These are phyloP conservation scores for Neurospora discreta DNA, from an alignment of 495 filamentous ascomycete genomes.

Conservation along the genomic window DNA sequence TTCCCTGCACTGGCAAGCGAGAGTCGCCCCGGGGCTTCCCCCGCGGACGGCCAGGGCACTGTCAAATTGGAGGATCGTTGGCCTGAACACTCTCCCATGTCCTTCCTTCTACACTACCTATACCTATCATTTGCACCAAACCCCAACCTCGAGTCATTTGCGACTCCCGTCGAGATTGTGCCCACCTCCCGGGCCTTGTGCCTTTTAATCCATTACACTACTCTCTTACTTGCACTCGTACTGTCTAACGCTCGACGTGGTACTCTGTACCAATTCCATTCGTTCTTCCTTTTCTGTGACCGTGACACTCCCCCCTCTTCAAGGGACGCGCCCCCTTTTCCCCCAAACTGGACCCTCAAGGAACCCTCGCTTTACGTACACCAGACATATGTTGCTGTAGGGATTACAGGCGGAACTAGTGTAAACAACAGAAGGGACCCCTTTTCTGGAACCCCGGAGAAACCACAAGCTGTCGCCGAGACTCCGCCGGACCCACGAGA, in stretches of 20 bases:
- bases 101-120: no score
- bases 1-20: neutral
- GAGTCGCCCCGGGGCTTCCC: neutral
- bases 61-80: neutral
- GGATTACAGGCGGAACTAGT: neutral
- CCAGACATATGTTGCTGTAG: neutral
- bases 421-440: neutral
- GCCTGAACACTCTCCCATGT: neutral
- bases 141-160: neutral
- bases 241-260: constrained; percentile 16
- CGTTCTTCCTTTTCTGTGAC: constrained; percentile 29
- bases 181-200: neutral
- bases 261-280: constrained; percentile 51
- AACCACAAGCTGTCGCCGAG: neutral
- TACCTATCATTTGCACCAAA: no score
- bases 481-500: neutral
- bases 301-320: constrained; percentile 1
- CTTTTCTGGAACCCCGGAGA: neutral
- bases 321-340: neutral
- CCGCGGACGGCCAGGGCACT: neutral
- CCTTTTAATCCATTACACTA: neutral
- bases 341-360: neutral
- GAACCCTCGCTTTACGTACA: neutral
- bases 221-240: neutral
- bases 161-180: neutral